phyloP scores from a whole-genome alignment of 495 filamentous ascomycete species.

The Cetradonia linearis region DNA sequence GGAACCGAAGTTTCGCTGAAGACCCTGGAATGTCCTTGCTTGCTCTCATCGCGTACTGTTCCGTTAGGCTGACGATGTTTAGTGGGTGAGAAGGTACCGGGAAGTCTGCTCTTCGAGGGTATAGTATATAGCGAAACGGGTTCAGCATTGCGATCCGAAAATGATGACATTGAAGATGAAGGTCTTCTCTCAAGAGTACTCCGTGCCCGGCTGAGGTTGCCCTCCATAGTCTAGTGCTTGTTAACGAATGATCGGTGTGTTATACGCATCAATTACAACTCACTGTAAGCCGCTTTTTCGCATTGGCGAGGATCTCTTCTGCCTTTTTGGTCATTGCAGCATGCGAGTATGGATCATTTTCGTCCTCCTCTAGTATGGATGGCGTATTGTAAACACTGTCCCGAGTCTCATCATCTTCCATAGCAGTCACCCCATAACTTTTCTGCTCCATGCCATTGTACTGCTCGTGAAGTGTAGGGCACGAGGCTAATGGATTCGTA shows the following conservation, averaged over 20 bases:
- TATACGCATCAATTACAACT: constrained; percentile 27
- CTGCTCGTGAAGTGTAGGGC: constrained; percentile 16
- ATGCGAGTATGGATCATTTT: constrained; percentile 51
- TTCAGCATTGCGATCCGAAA: constrained; percentile 16
- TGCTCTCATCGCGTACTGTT: constrained; percentile 21
- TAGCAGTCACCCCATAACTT: constrained; percentile 6
- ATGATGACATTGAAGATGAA: constrained; percentile 38
- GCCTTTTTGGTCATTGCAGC: constrained; percentile 70
- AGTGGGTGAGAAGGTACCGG: constrained; percentile 23
- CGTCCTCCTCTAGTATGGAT: constrained; percentile 27
- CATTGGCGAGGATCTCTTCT: constrained; percentile 81
- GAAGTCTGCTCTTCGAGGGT: constrained; percentile 13
- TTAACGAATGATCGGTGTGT: constrained; percentile 17
- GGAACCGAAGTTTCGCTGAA: constrained; percentile 49
- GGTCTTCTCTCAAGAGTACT: constrained; percentile 56
- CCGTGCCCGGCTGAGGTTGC: constrained; percentile 70
- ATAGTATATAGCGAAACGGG: constrained; percentile 19
- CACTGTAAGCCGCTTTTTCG: constrained; percentile 79
- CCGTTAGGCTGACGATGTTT: constrained; percentile 32
- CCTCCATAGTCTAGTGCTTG: constrained; percentile 72
- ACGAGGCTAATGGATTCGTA: constrained; percentile 12
- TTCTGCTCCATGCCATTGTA: constrained; percentile 3
- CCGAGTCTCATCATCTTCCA: constrained; percentile 13
- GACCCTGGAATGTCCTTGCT: constrained; percentile 45
- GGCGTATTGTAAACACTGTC: constrained; percentile 16